Evolutionary conservation across 2,329 filamentous ascomycete species (phyloP), one percentile per base, ranked within the genome.

Genomic region (Colletotrichum tropicale): DNA sequence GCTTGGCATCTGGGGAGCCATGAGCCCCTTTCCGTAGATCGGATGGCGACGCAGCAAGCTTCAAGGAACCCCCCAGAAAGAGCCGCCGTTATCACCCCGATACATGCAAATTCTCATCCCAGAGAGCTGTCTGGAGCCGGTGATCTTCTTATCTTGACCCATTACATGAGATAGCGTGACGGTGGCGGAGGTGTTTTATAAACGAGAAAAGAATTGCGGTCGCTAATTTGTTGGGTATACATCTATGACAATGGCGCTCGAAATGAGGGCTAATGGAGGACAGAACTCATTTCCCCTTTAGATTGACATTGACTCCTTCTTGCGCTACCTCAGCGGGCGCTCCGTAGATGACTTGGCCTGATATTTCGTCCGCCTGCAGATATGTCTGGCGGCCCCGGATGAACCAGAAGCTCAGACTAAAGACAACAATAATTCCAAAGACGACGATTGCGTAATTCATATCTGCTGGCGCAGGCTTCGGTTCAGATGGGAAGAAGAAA

Each of bases 391-490:
- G 84, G 2, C 89, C 89, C 78, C 86, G 84, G 48, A 88, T 66
- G 58, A 90, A 82, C 89, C 89, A 91, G 75, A 90, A 91, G 0
- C 81, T 83, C 2, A 89, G 43, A 1, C 88, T 84, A 10, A 90
- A 83, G 4, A 89, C 81, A 64, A 91, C 76, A 88, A 90, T 89
- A 30, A 90, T 84, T 3, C 88, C 89, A 78, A 91, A 91, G 1
- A 91, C 89, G 1, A 87, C 89, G 78, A 91, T 90, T 6, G 89
- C 89, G 78, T 87, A 91, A 80, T 91, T 91, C 89, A 91, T 91
- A 71, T 91, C 88, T 21, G 82, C 81, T 0, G 83, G 80, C 0
- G 84, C 76, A 0, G 89, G 89, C 73, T 86, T 85, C 0, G 89
- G 89, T 0, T 73, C 75, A 1, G 81, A 80, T 0, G 89, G 89